Conservation (phyloP, 257 asterid genomes). For the Mentha longifolia region DNA sequence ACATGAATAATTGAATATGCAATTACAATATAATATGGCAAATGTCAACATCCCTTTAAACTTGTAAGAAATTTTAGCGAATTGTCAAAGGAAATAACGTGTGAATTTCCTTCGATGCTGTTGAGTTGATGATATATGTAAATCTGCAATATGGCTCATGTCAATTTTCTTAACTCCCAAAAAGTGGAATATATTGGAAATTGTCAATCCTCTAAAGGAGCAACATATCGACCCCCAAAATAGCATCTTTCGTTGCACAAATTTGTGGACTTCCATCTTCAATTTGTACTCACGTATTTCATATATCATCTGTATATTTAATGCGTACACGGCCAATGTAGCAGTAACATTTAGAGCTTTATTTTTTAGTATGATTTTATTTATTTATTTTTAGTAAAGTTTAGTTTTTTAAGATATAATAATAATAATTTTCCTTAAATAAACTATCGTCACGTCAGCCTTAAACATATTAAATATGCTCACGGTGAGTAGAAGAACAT, state of each 20-base stretch:
- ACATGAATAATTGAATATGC: not conserved
- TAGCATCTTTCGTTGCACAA: slow-evolving; percentile 9
- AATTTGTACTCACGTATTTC: not conserved
- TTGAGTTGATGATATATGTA: not conserved
- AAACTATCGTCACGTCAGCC: no score
- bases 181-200: not conserved
- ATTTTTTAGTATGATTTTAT: no score
- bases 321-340: no score
- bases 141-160: slow-evolving; percentile 10
- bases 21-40: not conserved
- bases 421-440: no score
- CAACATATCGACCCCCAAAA: slow-evolving; percentile 9
- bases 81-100: slow-evolving; percentile 25
- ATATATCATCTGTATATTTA: not conserved
- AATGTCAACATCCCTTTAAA: slow-evolving; percentile 15
- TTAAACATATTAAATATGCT: no score
- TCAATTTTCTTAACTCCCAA: not conserved
- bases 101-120: slow-evolving; percentile 11
- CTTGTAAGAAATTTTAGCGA: not conserved
- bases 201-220: not conserved
- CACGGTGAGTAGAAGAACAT: no score
- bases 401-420: no score
- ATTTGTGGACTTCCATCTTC: not conserved
- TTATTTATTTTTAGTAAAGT: no score
- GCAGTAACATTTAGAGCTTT: no score